A percentile compares a stretch with the other conserved stretches of the same genome.
Conservation (phyloP, 805 yeast genomes). For the Blastobotrys robertii region DNA sequence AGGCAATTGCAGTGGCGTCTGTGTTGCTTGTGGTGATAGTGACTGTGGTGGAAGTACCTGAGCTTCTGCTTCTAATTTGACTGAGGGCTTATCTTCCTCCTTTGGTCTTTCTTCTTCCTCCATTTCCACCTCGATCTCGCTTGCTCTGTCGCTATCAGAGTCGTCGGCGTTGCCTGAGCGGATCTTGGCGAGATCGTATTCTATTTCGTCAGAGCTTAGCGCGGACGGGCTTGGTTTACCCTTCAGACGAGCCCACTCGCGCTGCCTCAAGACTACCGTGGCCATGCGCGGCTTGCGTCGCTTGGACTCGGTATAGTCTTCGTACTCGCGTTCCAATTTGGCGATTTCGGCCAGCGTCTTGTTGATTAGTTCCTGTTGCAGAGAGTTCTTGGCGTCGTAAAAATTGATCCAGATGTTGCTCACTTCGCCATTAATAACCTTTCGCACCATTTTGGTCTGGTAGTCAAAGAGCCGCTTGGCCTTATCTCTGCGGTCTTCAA, state of each 20-base stretch:
- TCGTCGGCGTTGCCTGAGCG: constrained; percentile 4
- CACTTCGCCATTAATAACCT: constrained; percentile 16
- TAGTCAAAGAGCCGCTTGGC: constrained; percentile 13
- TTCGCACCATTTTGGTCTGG: constrained; percentile 14
- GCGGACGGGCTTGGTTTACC: not conserved
- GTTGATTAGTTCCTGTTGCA: constrained; percentile 18
- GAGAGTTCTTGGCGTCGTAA: constrained; percentile 17
- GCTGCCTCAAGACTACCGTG: not conserved
- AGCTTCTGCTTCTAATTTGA: too few relatives aligned
- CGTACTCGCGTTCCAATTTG: constrained; percentile 18
- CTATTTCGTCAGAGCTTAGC: constrained; percentile 9
- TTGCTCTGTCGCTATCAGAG: too few relatives aligned
- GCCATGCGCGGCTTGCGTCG: too few relatives aligned
- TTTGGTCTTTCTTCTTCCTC: constrained; percentile 6
- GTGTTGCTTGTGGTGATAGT: too few relatives aligned
- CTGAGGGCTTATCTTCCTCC: constrained; percentile 2
- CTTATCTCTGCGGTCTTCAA: constrained; percentile 11
- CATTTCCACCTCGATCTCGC: constrained; percentile 9
- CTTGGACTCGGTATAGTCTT: not conserved
- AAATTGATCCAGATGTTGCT: constrained; percentile 25
- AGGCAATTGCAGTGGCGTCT: too few relatives aligned
- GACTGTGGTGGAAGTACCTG: too few relatives aligned
- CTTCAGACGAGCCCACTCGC: not conserved
- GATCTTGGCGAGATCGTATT: constrained; percentile 9
- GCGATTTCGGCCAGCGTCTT: constrained; percentile 16